Conservation (phyloP, 2,329 filamentous ascomycete species). For the Metarhizium sp. region DNA sequence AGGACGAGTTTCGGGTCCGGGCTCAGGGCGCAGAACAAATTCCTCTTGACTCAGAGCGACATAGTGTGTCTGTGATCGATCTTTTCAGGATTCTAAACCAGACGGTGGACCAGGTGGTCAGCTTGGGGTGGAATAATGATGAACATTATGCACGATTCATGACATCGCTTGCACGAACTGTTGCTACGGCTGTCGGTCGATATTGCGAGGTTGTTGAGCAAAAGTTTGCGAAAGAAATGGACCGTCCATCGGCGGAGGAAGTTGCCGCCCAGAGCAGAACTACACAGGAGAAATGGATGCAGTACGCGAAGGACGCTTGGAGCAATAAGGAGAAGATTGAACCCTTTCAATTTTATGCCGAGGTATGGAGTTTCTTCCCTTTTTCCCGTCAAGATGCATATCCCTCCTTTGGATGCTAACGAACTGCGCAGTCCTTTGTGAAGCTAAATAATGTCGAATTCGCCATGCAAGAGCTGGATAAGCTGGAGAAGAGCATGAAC, state of each 20-base stretch:
- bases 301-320: slow-evolving; percentile 89
- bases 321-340: slow-evolving; percentile 86
- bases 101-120: slow-evolving; percentile 75
- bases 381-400: background rate
- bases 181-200: slow-evolving; percentile 70
- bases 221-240: slow-evolving; percentile 85
- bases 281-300: slow-evolving; percentile 85
- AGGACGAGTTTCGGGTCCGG: slow-evolving; percentile 76
- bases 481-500: slow-evolving; percentile 80
- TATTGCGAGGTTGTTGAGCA: slow-evolving; percentile 91
- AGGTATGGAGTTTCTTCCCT: slow-evolving; percentile 46
- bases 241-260: slow-evolving; percentile 80
- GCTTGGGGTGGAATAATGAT: slow-evolving; percentile 87
- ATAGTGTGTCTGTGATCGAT: slow-evolving; percentile 89
- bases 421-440: slow-evolving; percentile 66
- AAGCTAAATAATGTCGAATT: slow-evolving; percentile 98
- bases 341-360: slow-evolving; percentile 91
- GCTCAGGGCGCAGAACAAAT: slow-evolving; percentile 52
- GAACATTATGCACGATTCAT: slow-evolving; percentile 94
- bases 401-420: slow-evolving; percentile 17
- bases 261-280: slow-evolving; percentile 68
- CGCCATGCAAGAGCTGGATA: slow-evolving; percentile 84
- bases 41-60: slow-evolving; percentile 69
- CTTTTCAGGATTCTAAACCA: slow-evolving; percentile 92
- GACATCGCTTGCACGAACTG: slow-evolving; percentile 80